phyloP scores from a whole-genome alignment of 768 basidiomycete genomes.

The Mycena indigotica region DNA sequence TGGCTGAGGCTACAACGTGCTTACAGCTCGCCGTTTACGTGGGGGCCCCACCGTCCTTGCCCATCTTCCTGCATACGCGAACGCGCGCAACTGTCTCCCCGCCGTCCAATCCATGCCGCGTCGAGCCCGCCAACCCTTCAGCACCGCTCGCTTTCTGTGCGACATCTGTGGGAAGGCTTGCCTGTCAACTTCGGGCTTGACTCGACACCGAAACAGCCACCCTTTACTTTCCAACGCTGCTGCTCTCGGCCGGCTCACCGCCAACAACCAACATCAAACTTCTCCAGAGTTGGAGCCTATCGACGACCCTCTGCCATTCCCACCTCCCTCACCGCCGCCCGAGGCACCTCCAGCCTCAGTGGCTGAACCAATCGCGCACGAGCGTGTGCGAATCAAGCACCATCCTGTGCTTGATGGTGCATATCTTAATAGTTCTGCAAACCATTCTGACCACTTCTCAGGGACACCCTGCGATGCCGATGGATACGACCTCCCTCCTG shows the following conservation, averaged over 20 bases:
- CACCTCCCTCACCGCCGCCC: not conserved
- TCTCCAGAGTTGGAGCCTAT: not conserved
- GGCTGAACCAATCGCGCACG: not conserved
- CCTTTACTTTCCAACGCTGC: no score
- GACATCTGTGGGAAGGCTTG: no score
- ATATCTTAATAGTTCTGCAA: not conserved
- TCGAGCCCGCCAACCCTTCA: no score
- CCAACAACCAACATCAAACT: not conserved
- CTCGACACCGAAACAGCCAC: no score
- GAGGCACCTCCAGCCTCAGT: not conserved
- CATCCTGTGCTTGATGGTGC: constrained; percentile 17
- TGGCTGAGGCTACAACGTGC: not conserved
- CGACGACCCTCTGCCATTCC: not conserved
- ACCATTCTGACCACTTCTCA: not conserved
- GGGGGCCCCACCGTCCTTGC: no score
- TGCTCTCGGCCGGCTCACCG: not conserved
- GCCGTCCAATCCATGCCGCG: no score
- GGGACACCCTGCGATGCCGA: constrained; percentile 17
- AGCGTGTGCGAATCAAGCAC: not conserved
- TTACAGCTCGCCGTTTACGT: not conserved
- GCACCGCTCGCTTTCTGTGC: no score
- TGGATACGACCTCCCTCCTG: constrained; percentile 9
- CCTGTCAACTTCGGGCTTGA: no score
- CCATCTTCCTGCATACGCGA: no score
- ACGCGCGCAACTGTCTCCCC: no score